These are phyloP conservation scores for Eragrostis tef DNA, from an alignment of 202 grass and related monocot species.

Conservation along the genomic window DNA sequence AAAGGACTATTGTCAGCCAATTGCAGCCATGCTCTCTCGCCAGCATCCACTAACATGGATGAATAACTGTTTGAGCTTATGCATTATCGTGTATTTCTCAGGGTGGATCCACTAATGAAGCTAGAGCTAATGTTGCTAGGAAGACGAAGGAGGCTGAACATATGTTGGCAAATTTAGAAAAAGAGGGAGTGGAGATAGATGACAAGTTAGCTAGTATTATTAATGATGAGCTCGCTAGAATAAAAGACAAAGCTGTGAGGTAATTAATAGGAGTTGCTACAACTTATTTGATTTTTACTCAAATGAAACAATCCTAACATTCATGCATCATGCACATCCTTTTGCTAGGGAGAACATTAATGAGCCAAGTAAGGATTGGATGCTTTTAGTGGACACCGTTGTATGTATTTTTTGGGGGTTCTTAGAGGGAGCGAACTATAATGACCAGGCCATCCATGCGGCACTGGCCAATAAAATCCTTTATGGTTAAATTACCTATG, in stretches of 20 bases:
- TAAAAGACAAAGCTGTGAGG: conserved; percentile 8
- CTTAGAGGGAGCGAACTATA: neutral
- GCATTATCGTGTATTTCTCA: neutral
- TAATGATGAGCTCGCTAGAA: conserved; percentile 19
- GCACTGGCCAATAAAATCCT: neutral
- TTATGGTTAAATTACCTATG: neutral
- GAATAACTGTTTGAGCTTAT: neutral
- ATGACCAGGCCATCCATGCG: neutral
- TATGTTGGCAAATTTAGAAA: conserved; percentile 25
- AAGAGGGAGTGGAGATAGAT: conserved; percentile 36
- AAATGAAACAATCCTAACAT: neutral
- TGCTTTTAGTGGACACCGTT: neutral
- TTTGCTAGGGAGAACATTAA: neutral
- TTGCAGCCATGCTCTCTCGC: neutral
- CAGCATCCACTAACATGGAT: conserved; percentile 6
- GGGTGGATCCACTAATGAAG: conserved; percentile 21
- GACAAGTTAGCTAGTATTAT: conserved; percentile 27
- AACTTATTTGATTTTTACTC: conserved; percentile 32
- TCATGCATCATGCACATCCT: neutral
- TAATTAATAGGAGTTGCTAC: neutral
- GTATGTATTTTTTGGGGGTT: neutral
- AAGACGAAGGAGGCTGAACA: conserved; percentile 27
- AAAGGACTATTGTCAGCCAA: conserved; percentile 23
- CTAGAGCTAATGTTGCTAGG: conserved; percentile 11
- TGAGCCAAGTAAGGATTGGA: neutral